These are phyloP conservation scores for Xylaria arbuscula DNA, from an alignment of 2,329 filamentous ascomycete species.

Conservation along the genomic window DNA sequence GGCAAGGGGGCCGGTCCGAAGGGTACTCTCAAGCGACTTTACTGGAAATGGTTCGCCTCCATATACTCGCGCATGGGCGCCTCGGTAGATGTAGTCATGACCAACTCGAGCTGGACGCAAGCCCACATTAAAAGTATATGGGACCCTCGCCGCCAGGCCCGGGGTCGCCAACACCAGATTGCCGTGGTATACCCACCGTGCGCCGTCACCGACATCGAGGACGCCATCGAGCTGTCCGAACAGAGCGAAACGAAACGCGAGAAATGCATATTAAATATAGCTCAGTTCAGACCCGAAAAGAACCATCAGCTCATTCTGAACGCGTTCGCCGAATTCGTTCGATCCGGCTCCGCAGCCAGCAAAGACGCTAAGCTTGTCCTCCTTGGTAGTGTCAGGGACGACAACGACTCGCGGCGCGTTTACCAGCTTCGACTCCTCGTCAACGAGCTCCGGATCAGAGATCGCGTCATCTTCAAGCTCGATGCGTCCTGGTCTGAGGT, in stretches of 20 bases:
- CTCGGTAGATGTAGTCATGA: conserved; percentile 93
- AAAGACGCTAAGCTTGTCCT: conserved; percentile 77
- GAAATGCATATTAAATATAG: conserved; percentile 87
- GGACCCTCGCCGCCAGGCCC: conserved; percentile 67
- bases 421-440: conserved; percentile 88
- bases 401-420: conserved; percentile 81
- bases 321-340: conserved; percentile 82
- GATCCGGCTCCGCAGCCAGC: conserved; percentile 62
- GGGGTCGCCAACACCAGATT: conserved; percentile 64
- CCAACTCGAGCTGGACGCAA: conserved; percentile 96
- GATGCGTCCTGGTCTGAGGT: conserved; percentile 92
- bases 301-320: conserved; percentile 89
- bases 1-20: conserved; percentile 79
- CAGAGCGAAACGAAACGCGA: conserved; percentile 76
- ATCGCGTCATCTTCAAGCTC: conserved; percentile 86
- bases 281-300: conserved; percentile 97
- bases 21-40: conserved; percentile 78
- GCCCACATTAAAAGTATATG: conserved; percentile 83
- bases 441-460: conserved; percentile 86
- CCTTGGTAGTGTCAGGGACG: conserved; percentile 91
- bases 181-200: conserved; percentile 91
- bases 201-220: conserved; percentile 84
- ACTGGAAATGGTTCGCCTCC: conserved; percentile 87
- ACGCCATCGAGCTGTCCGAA: conserved; percentile 76
- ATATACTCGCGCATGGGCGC: conserved; percentile 86